Evolutionary conservation across 768 basidiomycete genomes (phyloP), one percentile per base, ranked within the genome.

Genomic region (Mycena chlorophos): DNA sequence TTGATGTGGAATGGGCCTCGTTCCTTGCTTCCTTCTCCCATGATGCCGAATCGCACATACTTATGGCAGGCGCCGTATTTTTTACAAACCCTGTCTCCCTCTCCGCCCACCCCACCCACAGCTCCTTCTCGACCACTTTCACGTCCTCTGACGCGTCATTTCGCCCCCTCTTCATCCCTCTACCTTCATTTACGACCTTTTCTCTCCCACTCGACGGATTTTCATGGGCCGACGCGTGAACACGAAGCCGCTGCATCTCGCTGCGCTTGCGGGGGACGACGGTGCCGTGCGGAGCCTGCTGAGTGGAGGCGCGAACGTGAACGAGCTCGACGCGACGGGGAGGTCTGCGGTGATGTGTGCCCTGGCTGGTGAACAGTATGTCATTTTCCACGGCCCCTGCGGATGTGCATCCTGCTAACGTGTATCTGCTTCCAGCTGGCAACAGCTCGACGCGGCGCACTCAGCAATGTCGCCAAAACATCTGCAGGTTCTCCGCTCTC

Each of bases 351-450:
- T 91, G 39, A 85, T 87, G 62, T 86, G 84, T 62, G 84, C 84
- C 10, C 78, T 91, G 58, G 85, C 87, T 13, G 89, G 88, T 23
- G 83, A 88, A 66, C 76, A 85, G 88, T 89, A 66, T 57, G 81
- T 70, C 22, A 6, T 54, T 56, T 30, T 57, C 50, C 26, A 50
- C 57, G 54, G 14, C 30, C 55, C 29, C 27, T 31, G 54, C 40
- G 52, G 53, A 6, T 47, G 30, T 22, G 29, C 16, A 29, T 37
- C 40, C 23, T 37, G 31, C 58, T 46, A 42, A 54, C 43, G 51
- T 48, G 48, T 47, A 40, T 47, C 53, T 26, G 29, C 23, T 12
- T 42, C 22, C 27, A 89, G 87, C 60, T 89, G 87, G 88, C 77
- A 84, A 63, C 75, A 82, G 48, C 71, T 85, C 49, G 81, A 88